These are phyloP conservation scores for Populus ilicifolia DNA, from an alignment of 345 rosid species.

Conservation along the genomic window DNA sequence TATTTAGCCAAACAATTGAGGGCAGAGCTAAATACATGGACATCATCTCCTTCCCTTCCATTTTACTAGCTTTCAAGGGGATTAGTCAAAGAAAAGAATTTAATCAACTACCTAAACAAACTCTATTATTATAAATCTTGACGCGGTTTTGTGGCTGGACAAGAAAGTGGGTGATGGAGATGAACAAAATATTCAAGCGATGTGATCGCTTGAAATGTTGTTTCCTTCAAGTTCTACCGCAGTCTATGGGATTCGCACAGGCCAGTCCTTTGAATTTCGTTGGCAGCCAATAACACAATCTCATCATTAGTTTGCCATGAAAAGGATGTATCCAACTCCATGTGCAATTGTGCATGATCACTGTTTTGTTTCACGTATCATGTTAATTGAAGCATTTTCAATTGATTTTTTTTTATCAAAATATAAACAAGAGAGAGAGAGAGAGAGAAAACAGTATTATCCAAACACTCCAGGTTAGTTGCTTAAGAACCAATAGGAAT, in stretches of 20 bases:
- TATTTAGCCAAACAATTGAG: neutral
- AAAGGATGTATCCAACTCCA: constrained; percentile 6
- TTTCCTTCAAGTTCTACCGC: constrained; percentile 25
- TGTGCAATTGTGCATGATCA: constrained; percentile 4
- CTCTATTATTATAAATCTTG: neutral
- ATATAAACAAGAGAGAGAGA: too few relatives aligned
- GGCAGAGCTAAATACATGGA: neutral
- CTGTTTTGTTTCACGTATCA: neutral
- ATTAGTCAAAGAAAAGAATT: constrained; percentile 1
- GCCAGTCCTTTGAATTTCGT: constrained; percentile 26
- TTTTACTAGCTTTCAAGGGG: neutral
- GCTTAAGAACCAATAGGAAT: neutral
- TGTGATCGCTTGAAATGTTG: constrained; percentile 12
- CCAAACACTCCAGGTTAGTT: neutral
- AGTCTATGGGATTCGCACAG: constrained; percentile 44
- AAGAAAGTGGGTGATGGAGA: neutral
- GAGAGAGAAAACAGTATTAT: neutral
- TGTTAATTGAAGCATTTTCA: neutral
- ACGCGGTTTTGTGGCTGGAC: constrained; percentile 39
- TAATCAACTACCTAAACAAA: neutral
- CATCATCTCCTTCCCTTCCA: neutral
- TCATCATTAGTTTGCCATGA: constrained; percentile 18
- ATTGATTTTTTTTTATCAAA: neutral
- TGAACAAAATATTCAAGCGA: neutral
- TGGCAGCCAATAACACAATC: neutral